phyloP scores from a whole-genome alignment of 495 filamentous ascomycete species.

The Hypoxylon fuscum region DNA sequence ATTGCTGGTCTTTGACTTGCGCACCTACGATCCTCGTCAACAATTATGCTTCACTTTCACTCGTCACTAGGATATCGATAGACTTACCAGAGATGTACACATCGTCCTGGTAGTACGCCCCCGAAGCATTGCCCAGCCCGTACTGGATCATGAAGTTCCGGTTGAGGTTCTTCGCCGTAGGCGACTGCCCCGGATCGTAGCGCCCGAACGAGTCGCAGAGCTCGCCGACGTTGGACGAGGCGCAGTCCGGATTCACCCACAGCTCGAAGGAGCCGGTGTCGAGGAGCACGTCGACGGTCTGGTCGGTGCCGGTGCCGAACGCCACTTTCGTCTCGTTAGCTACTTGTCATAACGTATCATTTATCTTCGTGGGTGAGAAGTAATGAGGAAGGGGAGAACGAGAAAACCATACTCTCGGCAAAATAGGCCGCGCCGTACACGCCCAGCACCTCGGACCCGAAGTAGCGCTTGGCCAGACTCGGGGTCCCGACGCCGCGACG shows the following conservation, averaged over 20 bases:
- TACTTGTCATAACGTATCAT: not conserved
- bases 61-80: not conserved
- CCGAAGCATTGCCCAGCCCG: conserved; percentile 40
- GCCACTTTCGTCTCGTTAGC: conserved; percentile 29
- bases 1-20: conserved; percentile 48
- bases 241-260: conserved; percentile 56
- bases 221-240: conserved; percentile 29
- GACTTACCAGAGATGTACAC: conserved; percentile 44
- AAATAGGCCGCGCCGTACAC: conserved; percentile 44
- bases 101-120: conserved; percentile 50
- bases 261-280: conserved; percentile 58
- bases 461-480: conserved; percentile 36
- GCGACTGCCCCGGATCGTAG: conserved; percentile 47
- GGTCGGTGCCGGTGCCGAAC: conserved; percentile 40
- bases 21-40: no score
- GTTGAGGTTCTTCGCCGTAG: conserved; percentile 39
- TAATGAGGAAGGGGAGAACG: not conserved
- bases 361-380: not conserved
- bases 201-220: conserved; percentile 43
- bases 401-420: conserved; percentile 36
- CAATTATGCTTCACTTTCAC: no score
- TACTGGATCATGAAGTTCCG: conserved; percentile 45
- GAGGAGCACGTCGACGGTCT: conserved; percentile 52
- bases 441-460: conserved; percentile 37
- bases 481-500: conserved; percentile 37